phyloP scores from a whole-genome alignment of 1,284 basidiomycete species.

The Earliella scabrosa region DNA sequence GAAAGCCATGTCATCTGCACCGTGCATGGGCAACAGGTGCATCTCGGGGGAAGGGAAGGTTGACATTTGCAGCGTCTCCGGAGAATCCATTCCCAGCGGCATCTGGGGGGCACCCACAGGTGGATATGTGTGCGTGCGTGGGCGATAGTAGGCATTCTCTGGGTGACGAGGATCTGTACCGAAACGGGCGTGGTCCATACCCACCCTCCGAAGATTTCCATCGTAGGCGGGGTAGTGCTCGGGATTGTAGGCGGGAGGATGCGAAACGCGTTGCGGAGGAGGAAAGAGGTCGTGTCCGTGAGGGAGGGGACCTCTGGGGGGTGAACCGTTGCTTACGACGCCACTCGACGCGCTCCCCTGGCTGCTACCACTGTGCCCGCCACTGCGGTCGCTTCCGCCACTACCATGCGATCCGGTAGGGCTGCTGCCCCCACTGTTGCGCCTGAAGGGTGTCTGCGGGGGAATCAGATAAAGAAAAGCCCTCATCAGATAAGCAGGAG shows the following conservation, averaged over 20 bases:
- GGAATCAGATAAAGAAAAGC: slow-evolving; percentile 14
- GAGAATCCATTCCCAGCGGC: slow-evolving; percentile 15
- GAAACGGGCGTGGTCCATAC: slow-evolving; percentile 33
- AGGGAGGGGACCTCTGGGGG: slow-evolving; percentile 7
- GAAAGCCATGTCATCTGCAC: slow-evolving; percentile 9
- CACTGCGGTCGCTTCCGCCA: slow-evolving; percentile 20
- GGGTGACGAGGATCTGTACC: slow-evolving; percentile 19
- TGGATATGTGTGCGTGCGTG: slow-evolving; percentile 33
- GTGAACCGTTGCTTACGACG: slow-evolving; percentile 10
- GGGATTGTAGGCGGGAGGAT: slow-evolving; percentile 22
- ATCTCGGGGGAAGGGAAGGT: slow-evolving; percentile 14
- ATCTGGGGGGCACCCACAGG: slow-evolving; percentile 11
- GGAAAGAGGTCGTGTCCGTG: slow-evolving; percentile 10
- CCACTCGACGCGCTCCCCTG: slow-evolving; percentile 24
- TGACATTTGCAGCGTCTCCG: slow-evolving; percentile 10
- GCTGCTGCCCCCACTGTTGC: slow-evolving; percentile 23
- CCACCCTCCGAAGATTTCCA: slow-evolving; percentile 30
- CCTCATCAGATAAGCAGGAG: slow-evolving; percentile 27
- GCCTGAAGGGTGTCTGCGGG: slow-evolving; percentile 13
- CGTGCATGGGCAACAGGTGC: slow-evolving; percentile 8
- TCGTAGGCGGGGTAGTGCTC: slow-evolving; percentile 37
- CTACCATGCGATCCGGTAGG: slow-evolving; percentile 25
- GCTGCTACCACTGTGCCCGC: slow-evolving; percentile 15
- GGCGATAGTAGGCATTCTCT: slow-evolving; percentile 33
- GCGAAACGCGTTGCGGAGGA: slow-evolving; percentile 10